phyloP scores from a whole-genome alignment of 2,329 filamentous ascomycete genomes.

The Pleoardoris graminearum region DNA sequence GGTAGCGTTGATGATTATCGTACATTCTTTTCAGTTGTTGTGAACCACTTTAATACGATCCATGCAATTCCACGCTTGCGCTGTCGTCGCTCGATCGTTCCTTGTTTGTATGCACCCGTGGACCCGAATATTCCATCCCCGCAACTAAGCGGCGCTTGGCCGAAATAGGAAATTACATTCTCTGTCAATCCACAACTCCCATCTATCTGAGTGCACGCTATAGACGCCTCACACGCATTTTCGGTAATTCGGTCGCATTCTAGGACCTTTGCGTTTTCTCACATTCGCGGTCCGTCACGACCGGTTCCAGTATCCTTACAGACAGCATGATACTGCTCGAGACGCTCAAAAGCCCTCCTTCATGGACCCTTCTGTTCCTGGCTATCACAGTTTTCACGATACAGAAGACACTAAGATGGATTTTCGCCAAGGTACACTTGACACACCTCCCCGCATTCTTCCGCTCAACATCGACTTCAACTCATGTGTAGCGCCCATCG shows the following conservation, averaged over 20 bases:
- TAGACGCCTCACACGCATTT: constrained; percentile 6
- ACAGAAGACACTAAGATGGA: background rate
- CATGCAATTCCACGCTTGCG: too few relatives aligned
- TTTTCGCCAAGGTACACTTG: background rate
- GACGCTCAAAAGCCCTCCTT: background rate
- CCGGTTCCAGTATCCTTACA: background rate
- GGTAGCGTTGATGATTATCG: too few relatives aligned
- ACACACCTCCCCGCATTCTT: background rate
- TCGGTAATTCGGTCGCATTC: background rate
- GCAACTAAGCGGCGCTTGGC: constrained; percentile 10
- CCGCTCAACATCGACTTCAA: background rate
- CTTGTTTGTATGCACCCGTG: too few relatives aligned
- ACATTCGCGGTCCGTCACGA: background rate
- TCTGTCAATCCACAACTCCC: background rate
- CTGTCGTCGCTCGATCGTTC: too few relatives aligned
- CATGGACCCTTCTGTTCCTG: background rate
- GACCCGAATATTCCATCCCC: too few relatives aligned
- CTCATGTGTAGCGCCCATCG: background rate
- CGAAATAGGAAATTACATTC: constrained; percentile 8
- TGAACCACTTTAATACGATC: background rate
- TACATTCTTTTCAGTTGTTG: background rate
- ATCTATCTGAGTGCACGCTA: background rate
- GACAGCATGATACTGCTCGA: background rate
- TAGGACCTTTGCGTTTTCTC: too few relatives aligned
- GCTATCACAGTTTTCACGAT: background rate